These are phyloP conservation scores for Grifola frondosa DNA, from an alignment of 1,284 basidiomycete genomes.

Conservation along the genomic window DNA sequence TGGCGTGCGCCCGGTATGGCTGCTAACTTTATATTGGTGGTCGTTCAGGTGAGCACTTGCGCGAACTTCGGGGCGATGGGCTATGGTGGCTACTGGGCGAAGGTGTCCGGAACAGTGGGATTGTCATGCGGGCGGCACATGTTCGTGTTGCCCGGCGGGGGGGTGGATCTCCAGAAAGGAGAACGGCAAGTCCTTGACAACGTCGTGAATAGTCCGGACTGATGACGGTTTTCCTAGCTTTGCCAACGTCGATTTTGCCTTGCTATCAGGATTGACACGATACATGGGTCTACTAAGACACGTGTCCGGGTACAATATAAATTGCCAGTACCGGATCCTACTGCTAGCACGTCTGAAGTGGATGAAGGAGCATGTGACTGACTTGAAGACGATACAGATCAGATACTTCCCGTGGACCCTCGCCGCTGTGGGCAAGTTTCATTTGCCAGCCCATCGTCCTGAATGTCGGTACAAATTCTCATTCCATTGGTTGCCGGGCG, in stretches of 20 bases:
- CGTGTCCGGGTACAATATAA: constrained; percentile 10
- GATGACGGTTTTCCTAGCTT: too few species aligned
- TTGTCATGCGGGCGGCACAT: constrained; percentile 4
- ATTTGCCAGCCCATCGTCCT: constrained; percentile 18
- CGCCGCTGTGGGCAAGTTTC: constrained; percentile 21
- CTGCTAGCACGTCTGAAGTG: background rate
- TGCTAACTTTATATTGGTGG: too few species aligned
- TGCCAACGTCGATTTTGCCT: constrained; percentile 12
- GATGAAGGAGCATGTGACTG: too few species aligned
- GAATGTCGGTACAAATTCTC: constrained; percentile 19
- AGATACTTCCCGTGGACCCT: too few species aligned
- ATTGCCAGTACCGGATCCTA: constrained; percentile 11
- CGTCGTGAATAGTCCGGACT: too few species aligned
- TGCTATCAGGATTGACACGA: constrained; percentile 1
- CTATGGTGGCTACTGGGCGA: constrained; percentile 5
- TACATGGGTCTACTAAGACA: constrained; percentile 1
- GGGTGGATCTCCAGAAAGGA: background rate
- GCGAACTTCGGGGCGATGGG: constrained; percentile 9
- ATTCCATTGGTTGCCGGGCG: constrained; percentile 16
- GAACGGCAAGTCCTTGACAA: constrained; percentile 1
- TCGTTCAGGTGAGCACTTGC: too few species aligned
- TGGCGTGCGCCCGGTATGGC: too few species aligned
- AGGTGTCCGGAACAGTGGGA: background rate
- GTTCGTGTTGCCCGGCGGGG: constrained; percentile 2
- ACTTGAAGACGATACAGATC: too few species aligned